Conservation (phyloP, 208 protist genomes). For the Crithidia fasciculata region DNA sequence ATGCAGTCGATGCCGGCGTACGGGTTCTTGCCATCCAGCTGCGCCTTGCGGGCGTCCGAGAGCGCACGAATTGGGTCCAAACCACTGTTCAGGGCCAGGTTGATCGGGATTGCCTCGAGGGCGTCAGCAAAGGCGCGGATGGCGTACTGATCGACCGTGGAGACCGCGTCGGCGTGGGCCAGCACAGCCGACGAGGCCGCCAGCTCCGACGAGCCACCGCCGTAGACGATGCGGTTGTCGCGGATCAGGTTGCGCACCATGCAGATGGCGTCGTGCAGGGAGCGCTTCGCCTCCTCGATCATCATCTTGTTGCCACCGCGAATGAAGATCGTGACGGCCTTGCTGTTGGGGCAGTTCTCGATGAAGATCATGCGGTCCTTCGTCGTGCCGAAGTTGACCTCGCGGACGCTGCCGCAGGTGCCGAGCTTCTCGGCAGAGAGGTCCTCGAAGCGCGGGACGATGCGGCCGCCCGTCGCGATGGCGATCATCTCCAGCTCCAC, state of each 20-base stretch:
- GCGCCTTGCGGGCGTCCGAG: conserved; percentile 94
- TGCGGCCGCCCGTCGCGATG: conserved; percentile 99
- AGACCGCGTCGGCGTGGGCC: conserved; percentile 92
- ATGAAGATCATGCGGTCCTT: conserved; percentile 99
- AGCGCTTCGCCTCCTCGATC: conserved; percentile 99
- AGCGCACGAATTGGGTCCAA: conserved; percentile 97
- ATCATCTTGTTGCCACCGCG: conserved; percentile 99
- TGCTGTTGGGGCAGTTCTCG: conserved; percentile 98
- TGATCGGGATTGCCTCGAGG: conserved; percentile 98
- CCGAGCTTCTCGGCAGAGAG: conserved; percentile 97
- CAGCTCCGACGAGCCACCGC: conserved; percentile 99
- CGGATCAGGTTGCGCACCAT: conserved; percentile 99
- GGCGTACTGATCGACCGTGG: conserved; percentile 98
- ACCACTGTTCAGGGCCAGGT: conserved; percentile 99
- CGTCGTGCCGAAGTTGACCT: conserved; percentile 97
- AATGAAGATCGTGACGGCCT: conserved; percentile 99
- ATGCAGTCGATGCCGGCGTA: conserved; percentile 99
- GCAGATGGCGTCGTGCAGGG: conserved; percentile 99
- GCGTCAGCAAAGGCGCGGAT: conserved; percentile 99
- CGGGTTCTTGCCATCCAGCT: conserved; percentile 96
- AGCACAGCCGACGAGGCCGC: conserved; percentile 95
- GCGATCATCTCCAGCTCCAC: conserved; percentile 99
- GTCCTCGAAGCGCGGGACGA: conserved; percentile 99
- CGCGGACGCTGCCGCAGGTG: conserved; percentile 86
- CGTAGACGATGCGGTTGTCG: conserved; percentile 99